Evolutionary conservation across 768 basidiomycete genomes (phyloP).

Genomic region (Pleurotus pulmonarius): DNA sequence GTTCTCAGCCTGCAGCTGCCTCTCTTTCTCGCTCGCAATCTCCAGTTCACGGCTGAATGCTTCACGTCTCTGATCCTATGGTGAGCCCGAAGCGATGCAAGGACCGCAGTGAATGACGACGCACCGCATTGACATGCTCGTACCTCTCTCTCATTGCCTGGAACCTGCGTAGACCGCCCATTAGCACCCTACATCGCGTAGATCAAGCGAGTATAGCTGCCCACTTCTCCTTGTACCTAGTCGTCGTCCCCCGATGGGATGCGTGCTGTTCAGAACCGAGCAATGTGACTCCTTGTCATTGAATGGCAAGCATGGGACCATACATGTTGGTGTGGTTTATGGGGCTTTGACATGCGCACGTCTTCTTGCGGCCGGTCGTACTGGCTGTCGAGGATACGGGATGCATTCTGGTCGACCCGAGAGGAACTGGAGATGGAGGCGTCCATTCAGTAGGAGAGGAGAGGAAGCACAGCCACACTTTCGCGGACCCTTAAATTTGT

Average conservation of each 20-base stretch:
- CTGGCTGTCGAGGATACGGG: background rate
- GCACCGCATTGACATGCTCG: constrained; percentile 37
- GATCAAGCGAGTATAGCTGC: background rate
- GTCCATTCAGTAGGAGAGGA: too few relatives aligned
- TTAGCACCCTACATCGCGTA: background rate
- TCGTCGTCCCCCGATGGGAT: constrained; percentile 2
- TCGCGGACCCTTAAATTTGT: too few relatives aligned
- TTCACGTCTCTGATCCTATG: constrained; percentile 29
- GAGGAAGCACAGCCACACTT: too few relatives aligned
- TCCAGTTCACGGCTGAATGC: constrained; percentile 35
- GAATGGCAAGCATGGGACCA: background rate
- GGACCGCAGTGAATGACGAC: constrained; percentile 11
- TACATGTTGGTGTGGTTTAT: constrained; percentile 4
- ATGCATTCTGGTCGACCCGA: background rate
- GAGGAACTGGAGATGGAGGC: too few relatives aligned
- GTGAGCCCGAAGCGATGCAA: too few relatives aligned
- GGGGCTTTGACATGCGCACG: background rate
- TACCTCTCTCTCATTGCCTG: constrained; percentile 42
- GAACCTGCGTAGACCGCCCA: constrained; percentile 30
- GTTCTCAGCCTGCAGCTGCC: constrained; percentile 46
- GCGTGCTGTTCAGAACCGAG: background rate
- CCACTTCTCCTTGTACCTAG: constrained; percentile 27
- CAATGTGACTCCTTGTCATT: background rate
- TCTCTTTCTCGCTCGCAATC: constrained; percentile 33
- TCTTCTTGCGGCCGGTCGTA: background rate